Base-by-base conservation (phyloP, 164 flowering plant species). In the Stephania cephalantha region DNA sequence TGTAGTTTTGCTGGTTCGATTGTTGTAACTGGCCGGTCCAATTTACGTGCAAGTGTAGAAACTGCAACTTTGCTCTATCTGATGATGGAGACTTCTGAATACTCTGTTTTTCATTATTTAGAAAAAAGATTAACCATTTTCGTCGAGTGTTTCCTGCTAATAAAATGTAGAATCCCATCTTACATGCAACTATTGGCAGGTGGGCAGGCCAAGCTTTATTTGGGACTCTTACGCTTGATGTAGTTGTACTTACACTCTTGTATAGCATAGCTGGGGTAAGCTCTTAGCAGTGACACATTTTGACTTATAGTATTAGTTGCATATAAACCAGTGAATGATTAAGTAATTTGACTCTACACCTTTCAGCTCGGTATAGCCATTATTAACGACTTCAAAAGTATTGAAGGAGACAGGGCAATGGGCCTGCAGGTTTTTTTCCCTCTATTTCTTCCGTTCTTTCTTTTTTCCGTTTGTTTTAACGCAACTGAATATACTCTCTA, bases 171-270 rank as follows among this genome's bases (percentile, higher is more conserved):
- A 66, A 30, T 17, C 3, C 70, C 50, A 3, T 48, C n/a, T 18
- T 48, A 75, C 65, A 46, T 61, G n/a, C 31, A 45, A 30, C 29
- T 65, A 8, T 73, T 81, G 66, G 75, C 81, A 93, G 99, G 85
- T 95, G 99, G 99, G 99, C 99, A 81, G 99, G 99, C 77, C 99
- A 95, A 86, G 95, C 99, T 76, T 85, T 95, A 78, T 95, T 95
- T 83, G 99, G 99, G 46, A 91, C 92, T 42, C 94, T 93, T 77
- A 93, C 96, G 29, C 93, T 90, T 74, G 99, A 95, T 77, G 78
- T 93, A 76, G 73, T 93, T 78, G 96, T 95, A 74, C 90, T 95
- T 64, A 95, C 97, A 52, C 83, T 93, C 70, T 81, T 95, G 87
- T 95, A 95, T 81, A 95, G 98, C 87, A 87, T 84, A 80, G 99